Percentiles rank a stretch among this genome's conserved stretches.
Evolutionary conservation across 768 basidiomycete species (phyloP).

Genomic region (Mycena rebaudengoi): DNA sequence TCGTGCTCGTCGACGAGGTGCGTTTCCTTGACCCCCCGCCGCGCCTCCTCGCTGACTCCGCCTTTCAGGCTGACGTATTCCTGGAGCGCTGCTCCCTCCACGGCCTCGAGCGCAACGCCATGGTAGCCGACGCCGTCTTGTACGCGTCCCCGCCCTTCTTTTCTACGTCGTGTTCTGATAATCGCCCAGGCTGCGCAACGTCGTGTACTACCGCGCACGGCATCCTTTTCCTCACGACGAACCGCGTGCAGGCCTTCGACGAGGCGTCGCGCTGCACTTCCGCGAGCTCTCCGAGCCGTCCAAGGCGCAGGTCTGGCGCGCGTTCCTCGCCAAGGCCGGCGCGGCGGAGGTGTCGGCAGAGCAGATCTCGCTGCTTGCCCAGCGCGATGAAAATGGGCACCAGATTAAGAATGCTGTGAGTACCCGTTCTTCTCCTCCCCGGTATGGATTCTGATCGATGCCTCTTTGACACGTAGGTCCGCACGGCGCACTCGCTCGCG

Average conservation of each 20-base stretch:
- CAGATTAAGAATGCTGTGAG: slow-evolving; percentile 17
- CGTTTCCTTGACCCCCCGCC: too few species aligned
- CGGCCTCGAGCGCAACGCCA: slow-evolving; percentile 38
- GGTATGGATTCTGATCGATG: too few species aligned
- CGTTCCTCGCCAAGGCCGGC: slow-evolving; percentile 1
- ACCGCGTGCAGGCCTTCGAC: slow-evolving; percentile 32
- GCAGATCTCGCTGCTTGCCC: neutral
- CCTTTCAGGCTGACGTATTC: slow-evolving; percentile 47
- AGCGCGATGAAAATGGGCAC: slow-evolving; percentile 6
- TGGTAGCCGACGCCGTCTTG: slow-evolving; percentile 45
- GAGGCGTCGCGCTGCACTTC: slow-evolving; percentile 11
- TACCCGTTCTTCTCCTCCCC: too few species aligned
- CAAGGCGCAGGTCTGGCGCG: slow-evolving; percentile 13
- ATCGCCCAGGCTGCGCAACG: too few species aligned
- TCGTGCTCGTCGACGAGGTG: slow-evolving; percentile 45
- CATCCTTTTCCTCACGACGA: slow-evolving; percentile 46
- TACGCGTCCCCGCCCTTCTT: neutral
- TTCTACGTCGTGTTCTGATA: neutral
- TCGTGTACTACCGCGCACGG: slow-evolving; percentile 45
- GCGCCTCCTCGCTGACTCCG: too few species aligned
- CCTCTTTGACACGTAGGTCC: too few species aligned
- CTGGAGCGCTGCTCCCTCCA: slow-evolving; percentile 31
- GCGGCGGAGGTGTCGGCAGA: neutral
- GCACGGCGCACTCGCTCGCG: too few species aligned
- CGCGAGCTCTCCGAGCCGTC: neutral